Percentiles rank a stretch among this genome's conserved stretches.
These are phyloP conservation scores for Suhomyces bokatorum DNA, from an alignment of 1,139 yeast species.

Conservation along the genomic window DNA sequence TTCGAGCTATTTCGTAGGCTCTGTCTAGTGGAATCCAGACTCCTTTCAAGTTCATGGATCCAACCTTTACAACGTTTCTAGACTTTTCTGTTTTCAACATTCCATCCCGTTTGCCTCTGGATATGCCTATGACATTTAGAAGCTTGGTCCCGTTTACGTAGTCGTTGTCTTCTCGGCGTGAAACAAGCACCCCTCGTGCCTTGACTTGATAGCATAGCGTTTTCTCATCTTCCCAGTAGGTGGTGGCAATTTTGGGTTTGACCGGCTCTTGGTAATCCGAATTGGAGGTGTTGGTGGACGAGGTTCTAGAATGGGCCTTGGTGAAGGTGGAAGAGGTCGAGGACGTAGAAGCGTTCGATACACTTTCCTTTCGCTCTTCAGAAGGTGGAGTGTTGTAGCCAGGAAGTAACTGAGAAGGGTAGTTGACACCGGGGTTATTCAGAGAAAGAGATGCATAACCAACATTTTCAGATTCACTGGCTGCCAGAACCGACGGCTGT, in stretches of 20 bases:
- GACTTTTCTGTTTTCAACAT: slow-evolving; percentile 50
- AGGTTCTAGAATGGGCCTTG: slow-evolving; percentile 10
- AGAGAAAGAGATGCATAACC: background rate
- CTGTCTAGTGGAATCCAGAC: slow-evolving; percentile 60
- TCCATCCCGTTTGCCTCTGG: slow-evolving; percentile 59
- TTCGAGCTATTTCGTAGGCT: slow-evolving; percentile 52
- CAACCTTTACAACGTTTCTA: slow-evolving; percentile 49
- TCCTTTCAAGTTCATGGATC: slow-evolving; percentile 56
- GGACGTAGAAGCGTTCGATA: background rate
- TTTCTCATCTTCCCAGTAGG: slow-evolving; percentile 50
- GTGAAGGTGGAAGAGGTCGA: slow-evolving; percentile 1
- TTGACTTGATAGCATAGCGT: slow-evolving; percentile 53
- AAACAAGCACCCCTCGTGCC: slow-evolving; percentile 45
- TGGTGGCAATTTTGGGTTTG: slow-evolving; percentile 46
- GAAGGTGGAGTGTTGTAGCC: background rate
- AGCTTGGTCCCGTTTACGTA: slow-evolving; percentile 58
- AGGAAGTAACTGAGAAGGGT: background rate
- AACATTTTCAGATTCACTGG: background rate
- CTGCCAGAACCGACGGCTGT: background rate
- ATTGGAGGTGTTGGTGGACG: slow-evolving; percentile 7
- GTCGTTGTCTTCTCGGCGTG: slow-evolving; percentile 53
- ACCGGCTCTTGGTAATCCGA: slow-evolving; percentile 14
- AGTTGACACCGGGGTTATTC: background rate
- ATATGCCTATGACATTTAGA: slow-evolving; percentile 56
- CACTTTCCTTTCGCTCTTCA: background rate